Evolutionary conservation across 768 basidiomycete species (phyloP), one percentile per base, ranked within the genome.

Genomic region (Pisolithus orientalis): DNA sequence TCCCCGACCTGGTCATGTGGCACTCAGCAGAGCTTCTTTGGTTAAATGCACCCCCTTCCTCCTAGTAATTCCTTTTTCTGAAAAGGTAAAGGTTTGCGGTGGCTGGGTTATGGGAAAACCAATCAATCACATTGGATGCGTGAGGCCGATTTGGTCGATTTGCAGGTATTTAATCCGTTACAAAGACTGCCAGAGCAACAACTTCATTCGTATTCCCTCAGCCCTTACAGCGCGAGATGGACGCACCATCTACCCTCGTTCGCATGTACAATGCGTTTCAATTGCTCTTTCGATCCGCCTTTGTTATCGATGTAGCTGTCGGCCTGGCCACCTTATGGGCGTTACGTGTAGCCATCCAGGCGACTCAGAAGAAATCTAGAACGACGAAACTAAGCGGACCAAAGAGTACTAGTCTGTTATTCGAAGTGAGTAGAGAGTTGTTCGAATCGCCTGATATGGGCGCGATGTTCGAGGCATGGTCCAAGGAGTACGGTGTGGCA

Each of bases 401-500:
- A 14, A 16, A 25, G 16, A 27, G 44, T 16, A 6, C 28, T 13
- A 31, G 27, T 28, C 5, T 14, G 29, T 5, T 45, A 4, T 45
- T 28, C 25, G 44, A 28, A 14, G 44, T 45, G 44, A n/a, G 25
- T 6, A 29, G n/a, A 17, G 25, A 27, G 14, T 5, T 45, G 14
- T 14, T 45, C n/a, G 4, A 6, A 14, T 45, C 44, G 7, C 3
- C 44, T 16, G 14, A 45, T 27, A 11, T 16, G 27, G 44, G 10
- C 5, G 44, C 28, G 24, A 24, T 78, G 6, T 73, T 69, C 53
- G 77, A 77, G 48, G 47, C 62, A 3, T 81, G 80, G 80, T 64
- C 65, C 2, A 54, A 56, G 6, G 55, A 73, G 43, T 78, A 79
- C 45, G 80, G 80, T 2, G 53, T 72, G 4, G 75, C 71, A 0